Evolutionary conservation across 2,329 filamentous ascomycete species (phyloP).

Genomic region (Hymenoscyphus scutula): DNA sequence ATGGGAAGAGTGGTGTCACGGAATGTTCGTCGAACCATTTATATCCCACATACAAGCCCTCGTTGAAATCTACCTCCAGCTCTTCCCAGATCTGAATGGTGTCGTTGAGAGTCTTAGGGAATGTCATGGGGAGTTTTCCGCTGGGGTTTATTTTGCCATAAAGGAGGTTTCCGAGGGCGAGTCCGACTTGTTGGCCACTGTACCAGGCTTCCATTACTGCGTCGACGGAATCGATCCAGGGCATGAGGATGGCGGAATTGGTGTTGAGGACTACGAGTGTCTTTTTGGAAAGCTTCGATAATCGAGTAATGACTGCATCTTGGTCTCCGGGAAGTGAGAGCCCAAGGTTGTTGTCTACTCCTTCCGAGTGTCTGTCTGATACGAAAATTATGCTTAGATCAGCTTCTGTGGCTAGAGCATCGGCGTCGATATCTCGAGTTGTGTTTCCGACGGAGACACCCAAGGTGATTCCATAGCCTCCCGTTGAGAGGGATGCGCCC

Average conservation of each 20-base stretch:
- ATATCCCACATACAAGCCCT: constrained; percentile 63
- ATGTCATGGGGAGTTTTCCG: constrained; percentile 55
- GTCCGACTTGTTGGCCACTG: constrained; percentile 63
- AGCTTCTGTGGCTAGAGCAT: neutral
- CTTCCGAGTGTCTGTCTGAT: constrained; percentile 22
- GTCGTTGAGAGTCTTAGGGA: constrained; percentile 50
- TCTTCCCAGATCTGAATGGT: constrained; percentile 62
- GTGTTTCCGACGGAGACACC: neutral
- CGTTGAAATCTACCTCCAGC: constrained; percentile 56
- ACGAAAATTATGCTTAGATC: constrained; percentile 25
- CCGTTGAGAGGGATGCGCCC: neutral
- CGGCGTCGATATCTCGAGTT: neutral
- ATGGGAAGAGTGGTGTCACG: constrained; percentile 54
- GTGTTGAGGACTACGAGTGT: constrained; percentile 59
- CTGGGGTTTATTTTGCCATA: constrained; percentile 59
- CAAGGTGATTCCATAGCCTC: neutral
- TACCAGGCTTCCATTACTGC: constrained; percentile 44
- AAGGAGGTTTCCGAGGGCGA: constrained; percentile 60
- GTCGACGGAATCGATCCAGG: constrained; percentile 45
- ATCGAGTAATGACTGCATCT: neutral
- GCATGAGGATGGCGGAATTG: constrained; percentile 56
- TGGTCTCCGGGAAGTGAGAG: constrained; percentile 19
- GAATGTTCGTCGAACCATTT: constrained; percentile 59
- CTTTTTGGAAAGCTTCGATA: constrained; percentile 47
- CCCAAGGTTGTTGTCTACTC: constrained; percentile 20